These are phyloP conservation scores for Botryotinia convoluta DNA, from an alignment of 2,329 filamentous ascomycete species.

Conservation along the genomic window DNA sequence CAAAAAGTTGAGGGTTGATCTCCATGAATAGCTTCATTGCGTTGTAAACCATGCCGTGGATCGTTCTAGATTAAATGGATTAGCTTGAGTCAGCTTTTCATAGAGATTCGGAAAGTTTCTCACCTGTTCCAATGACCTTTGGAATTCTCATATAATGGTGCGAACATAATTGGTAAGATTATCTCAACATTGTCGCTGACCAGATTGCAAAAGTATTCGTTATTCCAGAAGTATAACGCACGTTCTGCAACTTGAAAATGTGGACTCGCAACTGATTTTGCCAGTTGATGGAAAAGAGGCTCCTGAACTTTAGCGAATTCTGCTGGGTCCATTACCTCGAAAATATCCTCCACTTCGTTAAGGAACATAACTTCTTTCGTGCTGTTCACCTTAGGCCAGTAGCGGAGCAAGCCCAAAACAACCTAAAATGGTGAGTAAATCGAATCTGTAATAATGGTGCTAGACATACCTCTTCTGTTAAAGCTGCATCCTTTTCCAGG, in stretches of 20 bases:
- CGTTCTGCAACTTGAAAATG: constrained; percentile 99
- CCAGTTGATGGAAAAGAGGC: constrained; percentile 92
- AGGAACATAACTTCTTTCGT: constrained; percentile 99
- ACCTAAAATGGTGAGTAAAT: constrained; percentile 54
- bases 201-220: constrained; percentile 99
- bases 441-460: neutral
- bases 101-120: constrained; percentile 3
- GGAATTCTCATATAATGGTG: constrained; percentile 95
- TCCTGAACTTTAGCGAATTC: constrained; percentile 99
- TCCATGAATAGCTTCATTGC: constrained; percentile 99
- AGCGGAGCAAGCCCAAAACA: constrained; percentile 87
- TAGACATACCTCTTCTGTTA: constrained; percentile 83
- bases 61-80: constrained; percentile 65
- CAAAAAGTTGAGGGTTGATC: constrained; percentile 96
- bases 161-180: constrained; percentile 99
- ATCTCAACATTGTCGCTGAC: constrained; percentile 99
- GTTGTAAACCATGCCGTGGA: constrained; percentile 99
- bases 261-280: constrained; percentile 95
- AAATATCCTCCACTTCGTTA: constrained; percentile 98
- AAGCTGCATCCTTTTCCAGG: constrained; percentile 91
- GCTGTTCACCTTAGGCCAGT: constrained; percentile 99
- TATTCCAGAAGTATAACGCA: constrained; percentile 99
- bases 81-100: constrained; percentile 2
- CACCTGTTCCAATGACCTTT: constrained; percentile 99
- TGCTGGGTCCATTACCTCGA: constrained; percentile 98